Evolutionary conservation across 371 early-diverging fungal species (phyloP).

Genomic region (Mortierella sp.): DNA sequence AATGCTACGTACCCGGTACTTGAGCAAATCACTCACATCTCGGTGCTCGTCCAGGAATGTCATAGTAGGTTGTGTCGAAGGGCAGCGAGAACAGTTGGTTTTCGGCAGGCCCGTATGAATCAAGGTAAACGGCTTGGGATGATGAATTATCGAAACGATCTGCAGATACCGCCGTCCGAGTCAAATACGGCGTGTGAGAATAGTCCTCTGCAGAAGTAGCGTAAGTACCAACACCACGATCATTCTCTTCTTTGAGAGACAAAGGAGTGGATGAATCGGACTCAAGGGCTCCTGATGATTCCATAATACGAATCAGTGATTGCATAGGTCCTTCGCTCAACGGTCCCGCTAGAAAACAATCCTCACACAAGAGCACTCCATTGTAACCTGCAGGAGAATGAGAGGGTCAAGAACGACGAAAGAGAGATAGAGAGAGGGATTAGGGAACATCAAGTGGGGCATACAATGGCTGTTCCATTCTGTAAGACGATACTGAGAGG

Average conservation of each 20-base stretch:
- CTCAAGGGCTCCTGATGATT: slow-evolving; percentile 33
- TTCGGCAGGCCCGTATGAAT: slow-evolving; percentile 81
- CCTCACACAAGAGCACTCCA: slow-evolving; percentile 85
- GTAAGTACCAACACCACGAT: slow-evolving; percentile 52
- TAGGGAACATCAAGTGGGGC: no score
- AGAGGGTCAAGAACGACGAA: neutral
- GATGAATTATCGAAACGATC: slow-evolving; percentile 62
- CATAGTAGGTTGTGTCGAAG: slow-evolving; percentile 85
- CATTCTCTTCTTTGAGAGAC: neutral
- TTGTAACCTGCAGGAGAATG: slow-evolving; percentile 70
- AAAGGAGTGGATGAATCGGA: neutral
- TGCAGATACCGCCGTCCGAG: slow-evolving; percentile 68
- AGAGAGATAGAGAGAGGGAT: neutral
- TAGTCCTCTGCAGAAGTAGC: slow-evolving; percentile 80
- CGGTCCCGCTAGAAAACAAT: slow-evolving; percentile 76
- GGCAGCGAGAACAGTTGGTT: slow-evolving; percentile 82
- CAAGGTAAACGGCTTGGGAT: slow-evolving; percentile 60
- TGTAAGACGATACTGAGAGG: no score
- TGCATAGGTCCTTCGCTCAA: slow-evolving; percentile 47
- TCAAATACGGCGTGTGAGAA: slow-evolving; percentile 81
- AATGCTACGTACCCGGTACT: no score
- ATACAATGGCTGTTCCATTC: no score
- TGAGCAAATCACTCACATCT: slow-evolving; percentile 69
- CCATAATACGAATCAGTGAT: slow-evolving; percentile 10
- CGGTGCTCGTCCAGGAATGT: slow-evolving; percentile 91